A percentile compares a stretch with the other conserved stretches of the same genome.
Conservation (phyloP, 257 asterid species). For the Solanum sitiens region DNA sequence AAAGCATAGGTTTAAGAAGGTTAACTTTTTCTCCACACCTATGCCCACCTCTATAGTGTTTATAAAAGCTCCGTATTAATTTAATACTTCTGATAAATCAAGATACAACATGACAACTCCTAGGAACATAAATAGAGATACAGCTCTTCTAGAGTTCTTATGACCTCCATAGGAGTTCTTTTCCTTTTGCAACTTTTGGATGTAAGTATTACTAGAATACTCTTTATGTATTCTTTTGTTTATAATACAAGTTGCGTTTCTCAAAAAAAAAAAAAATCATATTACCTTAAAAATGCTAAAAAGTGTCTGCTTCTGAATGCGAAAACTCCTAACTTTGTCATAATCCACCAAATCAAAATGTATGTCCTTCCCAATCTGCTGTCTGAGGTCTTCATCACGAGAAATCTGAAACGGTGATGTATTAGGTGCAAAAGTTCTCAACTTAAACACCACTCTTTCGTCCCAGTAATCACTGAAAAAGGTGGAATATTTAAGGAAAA, state of each 20-base stretch:
- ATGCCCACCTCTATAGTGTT: background rate
- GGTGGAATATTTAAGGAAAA: background rate
- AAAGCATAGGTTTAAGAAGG: background rate
- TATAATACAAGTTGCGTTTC: too few species aligned
- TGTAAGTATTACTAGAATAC: too few species aligned
- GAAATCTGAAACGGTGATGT: constrained; percentile 52
- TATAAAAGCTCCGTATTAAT: background rate
- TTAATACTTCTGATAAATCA: background rate
- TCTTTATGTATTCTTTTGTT: too few species aligned
- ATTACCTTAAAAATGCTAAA: constrained; percentile 79
- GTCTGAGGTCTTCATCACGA: constrained; percentile 79
- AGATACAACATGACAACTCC: background rate
- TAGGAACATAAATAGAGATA: background rate
- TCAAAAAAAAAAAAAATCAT: background rate
- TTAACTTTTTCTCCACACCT: background rate
- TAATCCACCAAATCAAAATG: constrained; percentile 93
- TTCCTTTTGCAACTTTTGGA: too few species aligned
- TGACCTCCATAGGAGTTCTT: too few species aligned
- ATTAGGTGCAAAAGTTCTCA: background rate
- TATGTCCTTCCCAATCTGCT: constrained; percentile 90
- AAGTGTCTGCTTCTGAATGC: constrained; percentile 77
- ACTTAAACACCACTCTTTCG: background rate
- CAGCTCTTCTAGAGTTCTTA: background rate
- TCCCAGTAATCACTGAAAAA: background rate
- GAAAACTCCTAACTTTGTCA: constrained; percentile 83